Conservation (phyloP, 106 monocot species). For the Platanthera zijinensis region DNA sequence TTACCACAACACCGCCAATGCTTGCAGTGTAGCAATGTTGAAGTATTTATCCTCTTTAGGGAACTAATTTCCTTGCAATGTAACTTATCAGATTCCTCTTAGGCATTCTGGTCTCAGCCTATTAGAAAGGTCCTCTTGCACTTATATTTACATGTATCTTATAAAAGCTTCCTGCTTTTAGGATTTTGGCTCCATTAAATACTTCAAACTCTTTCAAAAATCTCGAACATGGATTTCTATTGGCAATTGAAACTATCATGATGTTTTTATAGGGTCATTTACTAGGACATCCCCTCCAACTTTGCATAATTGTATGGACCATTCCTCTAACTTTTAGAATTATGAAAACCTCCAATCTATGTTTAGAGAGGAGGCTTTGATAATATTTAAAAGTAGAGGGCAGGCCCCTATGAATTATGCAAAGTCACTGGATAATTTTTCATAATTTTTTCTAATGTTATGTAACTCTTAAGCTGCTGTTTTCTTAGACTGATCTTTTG, state of each 20-base stretch:
- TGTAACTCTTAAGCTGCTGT: neutral
- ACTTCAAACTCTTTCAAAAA: neutral
- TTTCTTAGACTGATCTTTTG: slow-evolving; percentile 45
- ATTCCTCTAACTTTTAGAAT: too few species aligned
- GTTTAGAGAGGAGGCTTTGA: too few species aligned
- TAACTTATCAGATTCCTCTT: neutral
- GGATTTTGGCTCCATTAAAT: neutral
- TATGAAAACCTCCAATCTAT: too few species aligned
- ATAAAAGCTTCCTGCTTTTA: neutral
- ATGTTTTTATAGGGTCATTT: too few species aligned
- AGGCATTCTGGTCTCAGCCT: neutral
- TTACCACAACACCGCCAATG: neutral
- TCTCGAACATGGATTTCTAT: neutral
- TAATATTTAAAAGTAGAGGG: too few species aligned
- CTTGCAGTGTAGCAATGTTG: neutral
- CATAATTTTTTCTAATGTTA: neutral
- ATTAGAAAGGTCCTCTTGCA: neutral
- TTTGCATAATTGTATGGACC: too few species aligned
- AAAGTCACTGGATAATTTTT: too few species aligned
- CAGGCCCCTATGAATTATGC: too few species aligned
- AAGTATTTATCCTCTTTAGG: neutral
- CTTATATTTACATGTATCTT: neutral
- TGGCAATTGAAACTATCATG: neutral
- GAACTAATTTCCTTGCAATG: neutral
- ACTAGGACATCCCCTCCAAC: too few species aligned